phyloP scores from a whole-genome alignment of 345 rosid species.

The Populus euphratica region DNA sequence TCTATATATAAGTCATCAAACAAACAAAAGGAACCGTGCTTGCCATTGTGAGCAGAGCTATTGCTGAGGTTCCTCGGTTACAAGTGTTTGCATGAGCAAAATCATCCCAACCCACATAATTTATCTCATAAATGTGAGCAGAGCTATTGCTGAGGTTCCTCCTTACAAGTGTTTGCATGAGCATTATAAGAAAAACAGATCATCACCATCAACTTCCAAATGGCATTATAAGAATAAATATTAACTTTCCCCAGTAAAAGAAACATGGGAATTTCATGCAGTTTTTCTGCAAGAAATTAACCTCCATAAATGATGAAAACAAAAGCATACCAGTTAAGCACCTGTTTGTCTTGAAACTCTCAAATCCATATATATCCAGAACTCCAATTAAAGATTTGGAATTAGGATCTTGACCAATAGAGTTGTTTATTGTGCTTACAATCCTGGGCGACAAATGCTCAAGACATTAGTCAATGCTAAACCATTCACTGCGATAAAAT shows the following conservation, averaged over 20 bases:
- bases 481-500: too few relatives aligned
- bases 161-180: too few relatives aligned
- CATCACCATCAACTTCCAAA: neutral
- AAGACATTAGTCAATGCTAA: neutral
- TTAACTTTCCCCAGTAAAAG: neutral
- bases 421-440: constrained; percentile 78
- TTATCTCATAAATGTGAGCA: neutral
- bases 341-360: constrained; percentile 99
- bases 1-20: neutral
- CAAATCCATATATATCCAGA: constrained; percentile 98
- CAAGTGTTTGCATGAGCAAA: constrained; percentile 11
- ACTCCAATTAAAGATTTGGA: constrained; percentile 91
- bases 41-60: neutral
- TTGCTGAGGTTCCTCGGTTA: neutral
- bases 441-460: constrained; percentile 50
- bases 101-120: neutral
- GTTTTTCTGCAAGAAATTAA: constrained; percentile 24
- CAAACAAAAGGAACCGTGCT: neutral
- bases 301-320: constrained; percentile 40
- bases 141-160: too few relatives aligned
- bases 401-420: constrained; percentile 92
- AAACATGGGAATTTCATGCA: constrained; percentile 22
- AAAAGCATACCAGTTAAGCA: constrained; percentile 64
- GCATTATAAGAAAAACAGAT: too few relatives aligned
- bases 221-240: neutral